phyloP scores from a whole-genome alignment of 768 basidiomycete species.

The Termitomyces sp. region DNA sequence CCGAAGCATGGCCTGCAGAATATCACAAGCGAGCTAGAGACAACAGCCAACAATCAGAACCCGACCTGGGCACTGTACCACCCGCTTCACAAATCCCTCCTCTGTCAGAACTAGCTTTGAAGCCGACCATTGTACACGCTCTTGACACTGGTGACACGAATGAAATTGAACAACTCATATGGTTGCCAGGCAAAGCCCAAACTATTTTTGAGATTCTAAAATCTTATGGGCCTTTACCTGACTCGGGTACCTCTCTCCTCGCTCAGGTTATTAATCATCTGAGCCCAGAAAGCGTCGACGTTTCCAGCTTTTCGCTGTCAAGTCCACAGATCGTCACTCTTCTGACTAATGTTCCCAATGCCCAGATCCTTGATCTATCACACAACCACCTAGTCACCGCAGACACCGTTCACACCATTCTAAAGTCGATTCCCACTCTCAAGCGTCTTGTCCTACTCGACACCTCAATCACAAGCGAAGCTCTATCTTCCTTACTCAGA shows the following conservation, averaged over 20 bases:
- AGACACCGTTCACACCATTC: constrained; percentile 16
- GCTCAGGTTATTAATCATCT: constrained; percentile 12
- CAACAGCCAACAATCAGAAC: background rate
- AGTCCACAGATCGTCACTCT: constrained; percentile 18
- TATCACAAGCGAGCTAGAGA: constrained; percentile 8
- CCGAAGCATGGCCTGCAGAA: constrained; percentile 20
- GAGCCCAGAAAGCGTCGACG: constrained; percentile 14
- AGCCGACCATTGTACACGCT: constrained; percentile 19
- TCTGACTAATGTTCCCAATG: constrained; percentile 6
- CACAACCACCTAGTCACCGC: constrained; percentile 17
- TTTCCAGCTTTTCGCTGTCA: constrained; percentile 19
- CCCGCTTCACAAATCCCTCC: constrained; percentile 19
- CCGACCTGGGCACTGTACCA: background rate
- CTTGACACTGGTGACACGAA: constrained; percentile 16
- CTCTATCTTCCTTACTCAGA: constrained; percentile 16
- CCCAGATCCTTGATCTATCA: constrained; percentile 20
- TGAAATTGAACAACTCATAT: constrained; percentile 21
- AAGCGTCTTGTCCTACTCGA: constrained; percentile 20
- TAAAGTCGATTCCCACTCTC: constrained; percentile 13
- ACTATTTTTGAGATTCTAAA: constrained; percentile 16
- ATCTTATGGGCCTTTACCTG: constrained; percentile 18
- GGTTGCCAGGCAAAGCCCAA: constrained; percentile 22
- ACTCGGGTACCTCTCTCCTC: constrained; percentile 20
- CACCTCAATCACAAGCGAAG: constrained; percentile 16
- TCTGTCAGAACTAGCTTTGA: constrained; percentile 21